Evolutionary conservation across 371 early-diverging fungal genomes (phyloP).

Genomic region (Choanephora cucurbitarum): DNA sequence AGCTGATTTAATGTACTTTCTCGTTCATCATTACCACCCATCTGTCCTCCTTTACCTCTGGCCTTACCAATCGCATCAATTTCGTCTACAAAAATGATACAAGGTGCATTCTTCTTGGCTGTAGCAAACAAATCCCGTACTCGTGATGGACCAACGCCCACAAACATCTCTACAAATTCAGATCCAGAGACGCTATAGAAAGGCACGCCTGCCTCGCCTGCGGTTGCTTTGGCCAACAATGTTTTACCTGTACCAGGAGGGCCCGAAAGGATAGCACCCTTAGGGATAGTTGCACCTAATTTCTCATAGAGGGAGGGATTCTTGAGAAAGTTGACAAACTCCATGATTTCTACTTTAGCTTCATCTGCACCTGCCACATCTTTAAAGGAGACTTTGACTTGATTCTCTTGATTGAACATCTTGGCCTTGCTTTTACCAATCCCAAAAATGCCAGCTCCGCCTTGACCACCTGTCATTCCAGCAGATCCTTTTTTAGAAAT

Average conservation of each 20-base stretch:
- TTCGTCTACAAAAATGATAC: constrained; percentile 99
- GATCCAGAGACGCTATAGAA: constrained; percentile 98
- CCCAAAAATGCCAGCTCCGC: constrained; percentile 86
- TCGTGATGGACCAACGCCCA: constrained; percentile 98
- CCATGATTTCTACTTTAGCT: constrained; percentile 99
- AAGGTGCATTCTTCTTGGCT: constrained; percentile 97
- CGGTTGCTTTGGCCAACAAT: constrained; percentile 97
- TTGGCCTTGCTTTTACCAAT: constrained; percentile 96
- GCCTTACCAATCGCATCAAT: constrained; percentile 99
- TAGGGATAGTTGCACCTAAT: constrained; percentile 99
- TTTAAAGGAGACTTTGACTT: constrained; percentile 95
- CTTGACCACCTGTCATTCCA: constrained; percentile 49
- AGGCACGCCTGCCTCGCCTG: constrained; percentile 98
- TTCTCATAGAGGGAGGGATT: constrained; percentile 96
- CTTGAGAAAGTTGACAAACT: constrained; percentile 99
- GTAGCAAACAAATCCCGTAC: constrained; percentile 97
- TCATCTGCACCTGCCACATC: constrained; percentile 99
- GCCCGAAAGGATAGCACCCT: constrained; percentile 96
- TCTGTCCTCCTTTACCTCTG: constrained; percentile 87
- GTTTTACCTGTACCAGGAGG: constrained; percentile 99
- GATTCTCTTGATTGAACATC: constrained; percentile 95
- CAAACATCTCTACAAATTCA: constrained; percentile 99
- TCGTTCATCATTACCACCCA: constrained; percentile 94
- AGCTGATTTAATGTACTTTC: constrained; percentile 98
- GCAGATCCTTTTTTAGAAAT: constrained; percentile 82